Evolutionary conservation across 371 early-diverging fungal genomes (phyloP), one percentile per base, ranked within the genome.

Genomic region (Apophysomyces ossiformis): DNA sequence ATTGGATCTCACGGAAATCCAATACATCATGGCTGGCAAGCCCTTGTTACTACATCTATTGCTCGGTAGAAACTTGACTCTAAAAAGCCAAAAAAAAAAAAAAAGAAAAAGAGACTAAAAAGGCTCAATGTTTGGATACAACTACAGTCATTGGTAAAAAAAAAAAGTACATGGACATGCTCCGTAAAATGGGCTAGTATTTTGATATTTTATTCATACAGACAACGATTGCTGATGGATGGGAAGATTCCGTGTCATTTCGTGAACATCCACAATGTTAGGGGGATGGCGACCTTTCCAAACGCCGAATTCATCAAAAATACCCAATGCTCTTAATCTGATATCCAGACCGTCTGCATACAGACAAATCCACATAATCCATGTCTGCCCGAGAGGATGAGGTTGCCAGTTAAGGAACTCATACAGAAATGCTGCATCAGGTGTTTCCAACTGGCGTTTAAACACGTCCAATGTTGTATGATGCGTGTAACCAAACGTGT

Each of bases 311-410:
- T 74, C 69, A 57, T 79, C 73, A 21, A 74, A 69, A 8, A 76
- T 50, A 1, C 75, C 75, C 5, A 79, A 43, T 5, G 70, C 65
- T 7, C 80, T 71, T 54, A 79, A 57, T 1, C 77, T 72, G 26
- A 79, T 71, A 56, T 79, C 79, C 2, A 79, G 68, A 0, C 79
- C 79, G 62, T 79, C 79, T 0, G 73, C 71, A 13, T 76, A 79
- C 60, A 72, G 66, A 57, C 72, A 68, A 21, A 76, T 18, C 66
- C 63, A 68, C 70, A 77, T 70, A 2, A 76, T n/a, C 69, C 74
- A 74, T 16, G 68, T 58, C 43, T 70, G 61, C 0, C 71, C 71
- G 1, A 79, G 39, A 4, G 76, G 73, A 32, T 72, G 69, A 0
- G 77, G 75, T 35, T 79, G 80, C 68, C 75, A 73, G 11, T 63